A percentile compares a stretch with the other conserved stretches of the same genome.
Conservation (phyloP, 176 grass and related monocot genomes). For the Triticum monococcum region DNA sequence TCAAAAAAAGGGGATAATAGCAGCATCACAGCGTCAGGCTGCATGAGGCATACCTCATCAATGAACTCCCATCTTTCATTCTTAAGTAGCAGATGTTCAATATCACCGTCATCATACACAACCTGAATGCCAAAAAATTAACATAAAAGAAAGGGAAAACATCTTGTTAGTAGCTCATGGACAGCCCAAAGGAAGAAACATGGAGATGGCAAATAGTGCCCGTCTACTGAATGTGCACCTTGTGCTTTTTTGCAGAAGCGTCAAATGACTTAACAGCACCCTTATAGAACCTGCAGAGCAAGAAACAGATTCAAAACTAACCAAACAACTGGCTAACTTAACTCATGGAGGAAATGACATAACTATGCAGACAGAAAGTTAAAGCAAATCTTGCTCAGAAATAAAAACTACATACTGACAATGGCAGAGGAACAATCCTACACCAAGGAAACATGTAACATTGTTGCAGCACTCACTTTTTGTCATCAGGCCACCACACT, state of each 20-base stretch:
- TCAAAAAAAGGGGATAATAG: neutral
- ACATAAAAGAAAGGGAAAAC: neutral
- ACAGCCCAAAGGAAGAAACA: conserved; percentile 9
- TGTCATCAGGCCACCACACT: conserved; percentile 93
- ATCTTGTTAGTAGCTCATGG: neutral
- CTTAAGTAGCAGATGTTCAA: conserved; percentile 53
- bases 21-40: neutral
- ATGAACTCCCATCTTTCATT: conserved; percentile 68
- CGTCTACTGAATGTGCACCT: conserved; percentile 34
- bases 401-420: neutral
- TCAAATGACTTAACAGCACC: conserved; percentile 54
- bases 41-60: conserved; percentile 38
- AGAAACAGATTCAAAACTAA: conserved; percentile 29
- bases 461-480: conserved; percentile 50
- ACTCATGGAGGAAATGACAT: conserved; percentile 5
- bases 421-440: conserved; percentile 16
- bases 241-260: conserved; percentile 52
- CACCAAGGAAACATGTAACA: conserved; percentile 22
- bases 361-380: neutral
- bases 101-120: conserved; percentile 80
- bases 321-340: conserved; percentile 1
- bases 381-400: conserved; percentile 11
- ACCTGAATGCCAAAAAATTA: conserved; percentile 42
- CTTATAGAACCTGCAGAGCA: conserved; percentile 69
- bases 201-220: neutral